phyloP scores from a whole-genome alignment of 176 grass and related monocot species.

The Aegilops sharonensis region DNA sequence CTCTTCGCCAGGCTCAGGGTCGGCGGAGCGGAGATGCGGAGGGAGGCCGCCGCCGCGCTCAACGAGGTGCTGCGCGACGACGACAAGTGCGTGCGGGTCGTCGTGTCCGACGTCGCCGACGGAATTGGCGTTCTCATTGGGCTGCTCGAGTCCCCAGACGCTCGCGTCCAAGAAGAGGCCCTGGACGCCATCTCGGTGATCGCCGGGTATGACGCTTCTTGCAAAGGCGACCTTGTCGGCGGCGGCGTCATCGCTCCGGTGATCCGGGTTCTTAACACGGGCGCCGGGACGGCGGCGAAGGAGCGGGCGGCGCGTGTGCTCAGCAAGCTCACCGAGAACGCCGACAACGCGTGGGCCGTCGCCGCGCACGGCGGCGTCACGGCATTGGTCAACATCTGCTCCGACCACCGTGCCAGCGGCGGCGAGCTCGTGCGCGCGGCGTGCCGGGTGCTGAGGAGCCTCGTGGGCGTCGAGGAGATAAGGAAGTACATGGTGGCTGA shows the following conservation, averaged over 20 bases:
- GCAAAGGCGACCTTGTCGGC: conserved; percentile 51
- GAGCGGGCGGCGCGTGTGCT: conserved; percentile 60
- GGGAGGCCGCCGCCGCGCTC: conserved; percentile 53
- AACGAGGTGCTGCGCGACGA: conserved; percentile 48
- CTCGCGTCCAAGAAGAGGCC: conserved; percentile 46
- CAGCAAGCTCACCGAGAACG: conserved; percentile 74
- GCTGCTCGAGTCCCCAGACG: conserved; percentile 59
- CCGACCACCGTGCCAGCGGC: conserved; percentile 21
- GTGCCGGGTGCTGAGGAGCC: conserved; percentile 69
- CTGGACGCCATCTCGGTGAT: conserved; percentile 55
- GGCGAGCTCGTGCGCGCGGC: conserved; percentile 51
- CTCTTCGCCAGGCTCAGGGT: conserved; percentile 61
- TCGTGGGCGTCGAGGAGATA: conserved; percentile 73
- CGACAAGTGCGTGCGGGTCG: conserved; percentile 65
- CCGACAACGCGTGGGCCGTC: conserved; percentile 88
- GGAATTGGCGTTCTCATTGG: conserved; percentile 51
- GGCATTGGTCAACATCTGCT: conserved; percentile 56
- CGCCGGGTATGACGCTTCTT: conserved; percentile 49
- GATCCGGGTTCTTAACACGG: conserved; percentile 51
- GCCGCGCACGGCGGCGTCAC: conserved; percentile 84
- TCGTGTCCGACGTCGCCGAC: conserved; percentile 45
- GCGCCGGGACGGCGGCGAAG: conserved; percentile 33
- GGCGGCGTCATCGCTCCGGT: conserved; percentile 54
- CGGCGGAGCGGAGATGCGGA: conserved; percentile 53
- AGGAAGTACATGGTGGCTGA: conserved; percentile 72